phyloP scores from a whole-genome alignment of 352 stramenopile species.

The Blastocystis sp. region DNA sequence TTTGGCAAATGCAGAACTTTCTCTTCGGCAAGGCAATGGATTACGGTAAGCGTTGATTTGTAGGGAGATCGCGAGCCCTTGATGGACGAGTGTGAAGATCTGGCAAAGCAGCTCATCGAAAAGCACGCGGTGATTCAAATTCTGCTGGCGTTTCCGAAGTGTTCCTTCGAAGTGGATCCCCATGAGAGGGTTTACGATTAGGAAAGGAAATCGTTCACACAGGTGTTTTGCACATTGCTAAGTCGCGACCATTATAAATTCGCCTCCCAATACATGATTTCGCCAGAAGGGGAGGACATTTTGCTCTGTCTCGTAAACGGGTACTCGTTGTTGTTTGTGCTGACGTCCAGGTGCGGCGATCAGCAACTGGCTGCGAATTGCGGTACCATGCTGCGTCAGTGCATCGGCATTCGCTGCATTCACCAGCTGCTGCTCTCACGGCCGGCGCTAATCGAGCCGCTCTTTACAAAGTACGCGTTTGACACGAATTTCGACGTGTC shows the following conservation, averaged over 20 bases:
- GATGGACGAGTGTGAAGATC: slow-evolving; percentile 64
- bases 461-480: slow-evolving; percentile 67
- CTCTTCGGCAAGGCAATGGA: slow-evolving; percentile 52
- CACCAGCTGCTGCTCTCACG: slow-evolving; percentile 47
- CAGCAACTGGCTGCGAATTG: slow-evolving; percentile 15
- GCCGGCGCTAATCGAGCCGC: slow-evolving; percentile 34
- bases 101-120: slow-evolving; percentile 69
- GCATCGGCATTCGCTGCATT: slow-evolving; percentile 66
- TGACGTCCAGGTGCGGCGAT: slow-evolving; percentile 31
- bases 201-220: slow-evolving; percentile 67
- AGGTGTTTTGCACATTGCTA: slow-evolving; percentile 64
- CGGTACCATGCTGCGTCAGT: slow-evolving; percentile 64
- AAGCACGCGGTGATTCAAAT: slow-evolving; percentile 63
- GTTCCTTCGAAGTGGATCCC: slow-evolving; percentile 33
- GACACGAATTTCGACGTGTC: slow-evolving; percentile 69
- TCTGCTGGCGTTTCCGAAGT: slow-evolving; percentile 58
- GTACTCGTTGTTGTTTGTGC: background rate
- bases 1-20: slow-evolving; percentile 74
- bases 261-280: slow-evolving; percentile 67
- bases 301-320: slow-evolving; percentile 49
- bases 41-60: background rate
- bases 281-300: slow-evolving; percentile 57
- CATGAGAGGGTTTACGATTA: background rate
- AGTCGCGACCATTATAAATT: slow-evolving; percentile 74
- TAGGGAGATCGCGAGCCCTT: slow-evolving; percentile 51